These are phyloP conservation scores for Chalciporus sp. DNA, from an alignment of 1,284 basidiomycete genomes.

Conservation along the genomic window DNA sequence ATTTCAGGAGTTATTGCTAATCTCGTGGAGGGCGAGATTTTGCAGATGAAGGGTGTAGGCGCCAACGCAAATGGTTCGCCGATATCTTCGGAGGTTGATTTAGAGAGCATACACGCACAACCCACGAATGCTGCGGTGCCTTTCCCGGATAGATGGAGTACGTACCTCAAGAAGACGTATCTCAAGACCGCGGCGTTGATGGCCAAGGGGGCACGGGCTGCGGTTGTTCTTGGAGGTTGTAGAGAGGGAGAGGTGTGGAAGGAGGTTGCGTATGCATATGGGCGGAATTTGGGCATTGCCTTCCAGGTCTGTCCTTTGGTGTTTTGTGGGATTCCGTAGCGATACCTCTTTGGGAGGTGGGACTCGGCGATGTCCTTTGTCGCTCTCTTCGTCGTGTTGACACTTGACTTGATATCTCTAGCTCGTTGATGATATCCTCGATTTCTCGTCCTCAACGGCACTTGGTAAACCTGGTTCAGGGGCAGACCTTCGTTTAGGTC, in stretches of 20 bases:
- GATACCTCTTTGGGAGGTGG: background rate
- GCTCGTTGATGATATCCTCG: constrained; percentile 93
- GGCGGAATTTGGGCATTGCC: constrained; percentile 88
- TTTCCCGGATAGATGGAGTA: constrained; percentile 67
- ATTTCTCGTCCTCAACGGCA: constrained; percentile 71
- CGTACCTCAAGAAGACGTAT: constrained; percentile 94
- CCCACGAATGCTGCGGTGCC: constrained; percentile 18
- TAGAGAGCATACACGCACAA: constrained; percentile 20
- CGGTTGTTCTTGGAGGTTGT: constrained; percentile 89
- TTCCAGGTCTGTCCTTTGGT: constrained; percentile 75
- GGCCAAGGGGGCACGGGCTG: constrained; percentile 89
- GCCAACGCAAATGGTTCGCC: background rate
- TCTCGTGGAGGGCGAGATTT: constrained; percentile 94
- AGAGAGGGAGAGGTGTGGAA: constrained; percentile 83
- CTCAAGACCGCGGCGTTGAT: constrained; percentile 96
- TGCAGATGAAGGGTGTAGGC: constrained; percentile 70
- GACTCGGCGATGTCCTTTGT: background rate
- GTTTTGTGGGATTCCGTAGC: background rate
- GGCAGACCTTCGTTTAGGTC: constrained; percentile 84
- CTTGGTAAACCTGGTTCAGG: constrained; percentile 84
- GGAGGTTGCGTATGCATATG: constrained; percentile 93
- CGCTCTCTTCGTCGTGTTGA: background rate
- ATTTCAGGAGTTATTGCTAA: constrained; percentile 93
- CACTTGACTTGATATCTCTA: constrained; percentile 37
- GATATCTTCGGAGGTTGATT: constrained; percentile 19